Evolutionary conservation across 305 asterid species (phyloP), one percentile per base, ranked within the genome.

Genomic region (Rubia balearica): DNA sequence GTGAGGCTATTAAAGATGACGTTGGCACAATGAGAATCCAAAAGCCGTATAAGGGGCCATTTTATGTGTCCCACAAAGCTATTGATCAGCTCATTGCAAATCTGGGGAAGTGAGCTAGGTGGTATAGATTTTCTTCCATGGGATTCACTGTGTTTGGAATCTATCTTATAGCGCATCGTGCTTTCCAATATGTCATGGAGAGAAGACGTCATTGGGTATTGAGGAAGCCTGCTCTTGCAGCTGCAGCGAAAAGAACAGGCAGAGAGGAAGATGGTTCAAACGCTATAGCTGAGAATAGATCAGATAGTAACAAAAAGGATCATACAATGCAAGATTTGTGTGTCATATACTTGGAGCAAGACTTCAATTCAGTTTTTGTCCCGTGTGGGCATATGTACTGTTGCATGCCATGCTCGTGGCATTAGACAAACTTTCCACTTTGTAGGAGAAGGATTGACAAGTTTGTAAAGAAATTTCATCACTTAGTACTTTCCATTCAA

Each of bases 371-470:
- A 19, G 98, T 95, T 77, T 95, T 95, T 72, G 90, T 95, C 78
- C 97, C 90, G 99, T 95, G 98, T 67, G 99, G 99, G 65, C 99
- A 91, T 78, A 90, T 95, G 98, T 95, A 98, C 88, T 92, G 99
- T 68, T 95, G 99, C 81, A 81, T 83, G 89, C 41, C 80, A 30
- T 91, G 98, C 81, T 86, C 97, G 27, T 88, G 94, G 14, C 99
- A 92, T 85, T 79, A 90, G 89, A 86, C 96, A 30, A 84, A 63
- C 80, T 95, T 98, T 74, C 99, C 99, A 8, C 89, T 95, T n/a
- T 95, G 99, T 80, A 89, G 97, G 75, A 85, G 96, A 76, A 77
- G 88, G 79, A 81, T 90, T 63, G 97, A 90, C 49, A 92, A 82
- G 86, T 94, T 76, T 9, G 96, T 95, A 67, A 90, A 73, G 85